Conservation (phyloP, 768 basidiomycete genomes). For the Tricholoma bakamatsutake region DNA sequence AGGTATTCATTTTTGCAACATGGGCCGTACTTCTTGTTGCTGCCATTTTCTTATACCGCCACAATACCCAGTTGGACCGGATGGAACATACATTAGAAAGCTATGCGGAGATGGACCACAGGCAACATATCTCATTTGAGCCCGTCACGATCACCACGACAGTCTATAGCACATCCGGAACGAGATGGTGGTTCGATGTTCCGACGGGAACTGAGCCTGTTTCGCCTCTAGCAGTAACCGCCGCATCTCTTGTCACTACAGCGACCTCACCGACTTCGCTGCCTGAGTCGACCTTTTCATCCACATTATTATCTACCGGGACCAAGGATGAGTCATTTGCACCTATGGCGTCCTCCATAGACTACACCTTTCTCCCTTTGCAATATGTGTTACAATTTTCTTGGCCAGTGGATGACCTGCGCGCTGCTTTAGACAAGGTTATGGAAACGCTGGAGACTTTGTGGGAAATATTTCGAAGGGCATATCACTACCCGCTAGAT, state of each 20-base stretch:
- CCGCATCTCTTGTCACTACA: neutral
- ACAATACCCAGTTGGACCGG: conserved; percentile 22
- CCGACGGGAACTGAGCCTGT: conserved; percentile 6
- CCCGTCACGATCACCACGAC: conserved; percentile 39
- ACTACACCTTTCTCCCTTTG: conserved; percentile 24
- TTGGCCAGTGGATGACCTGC: conserved; percentile 26
- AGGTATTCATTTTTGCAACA: conserved; percentile 18
- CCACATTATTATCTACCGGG: neutral
- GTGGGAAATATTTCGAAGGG: conserved; percentile 44
- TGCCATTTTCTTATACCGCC: conserved; percentile 19
- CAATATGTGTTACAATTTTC: conserved; percentile 26
- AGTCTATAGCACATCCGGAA: conserved; percentile 19
- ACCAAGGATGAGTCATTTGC: neutral
- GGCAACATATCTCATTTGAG: conserved; percentile 15
- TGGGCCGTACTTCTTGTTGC: conserved; percentile 25
- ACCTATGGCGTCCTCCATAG: conserved; percentile 8
- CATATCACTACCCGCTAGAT: conserved; percentile 53
- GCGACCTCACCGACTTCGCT: conserved; percentile 1
- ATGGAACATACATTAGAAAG: conserved; percentile 22
- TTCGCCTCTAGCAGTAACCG: conserved; percentile 2
- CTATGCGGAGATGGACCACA: conserved; percentile 19
- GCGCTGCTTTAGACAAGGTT: conserved; percentile 28
- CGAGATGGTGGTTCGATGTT: conserved; percentile 20
- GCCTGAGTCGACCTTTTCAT: conserved; percentile 1
- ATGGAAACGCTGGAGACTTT: conserved; percentile 32